Base-by-base conservation (phyloP, 352 stramenopile genomes). In the Phytophthora hybrid region DNA sequence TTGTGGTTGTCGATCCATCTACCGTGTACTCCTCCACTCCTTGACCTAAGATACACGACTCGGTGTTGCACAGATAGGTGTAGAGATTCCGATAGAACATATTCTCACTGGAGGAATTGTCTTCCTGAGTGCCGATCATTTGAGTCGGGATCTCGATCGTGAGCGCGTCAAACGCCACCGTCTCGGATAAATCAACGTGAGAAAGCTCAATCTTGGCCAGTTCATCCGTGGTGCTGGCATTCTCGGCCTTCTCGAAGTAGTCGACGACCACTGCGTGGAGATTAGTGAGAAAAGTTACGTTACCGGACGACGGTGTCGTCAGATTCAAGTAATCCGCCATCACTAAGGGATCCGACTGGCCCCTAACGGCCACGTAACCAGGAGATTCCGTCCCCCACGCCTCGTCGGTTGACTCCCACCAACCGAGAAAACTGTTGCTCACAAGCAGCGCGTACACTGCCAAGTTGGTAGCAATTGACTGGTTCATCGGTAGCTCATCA, bases 71-170 rank as follows among this genome's bases (percentile, higher is more conserved):
- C 2, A 39, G 14, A 8, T 34, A 19, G 7, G 19, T 26, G 6
- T 37, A 31, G 6, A 14, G 59, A n/a, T 0, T 4, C 19, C 11
- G 3, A 14, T 63, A 69, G 8, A 39, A 69, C 3, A n/a, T 26
- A 7, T 63, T 61, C n/a, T 34, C 46, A n/a, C 52, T 69, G 7
- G 52, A 69, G 4, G 51, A 55, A 49, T 69, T 69, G 14, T 69
- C 63, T 7, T 69, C 51, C 8, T 53, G 31, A 13, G 7, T 8
- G 3, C 63, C 52, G 23, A 63, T 19, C 26, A 32, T 69, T 62
- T 67, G 23, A 7, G 49, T 56, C 14, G 65, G 46, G 13, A 71
- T 71, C 16, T 66, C 64, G 5, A 66, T 49, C 8, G 44, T 66
- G 37, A 71, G 29, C 18, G 64, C 56, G 23, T 71, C 55, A 29